A percentile compares a stretch with the other conserved stretches of the same genome.
Evolutionary conservation across 352 stramenopile species (phyloP).

Genomic region (Phytophthora pistaciae): DNA sequence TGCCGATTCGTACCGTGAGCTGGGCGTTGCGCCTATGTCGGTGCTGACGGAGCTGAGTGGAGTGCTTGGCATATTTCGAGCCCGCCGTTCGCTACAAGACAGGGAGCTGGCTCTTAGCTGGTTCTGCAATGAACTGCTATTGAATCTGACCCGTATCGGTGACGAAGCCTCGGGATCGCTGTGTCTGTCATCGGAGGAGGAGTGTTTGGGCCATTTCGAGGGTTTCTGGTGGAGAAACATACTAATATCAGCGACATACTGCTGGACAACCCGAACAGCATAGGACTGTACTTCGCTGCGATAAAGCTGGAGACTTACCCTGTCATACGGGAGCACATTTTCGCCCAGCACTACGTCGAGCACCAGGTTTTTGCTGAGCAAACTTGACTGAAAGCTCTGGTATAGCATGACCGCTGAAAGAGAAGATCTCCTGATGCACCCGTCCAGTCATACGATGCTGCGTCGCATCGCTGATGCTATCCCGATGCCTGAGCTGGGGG

Average conservation of each 20-base stretch:
- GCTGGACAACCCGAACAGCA: constrained; percentile 46
- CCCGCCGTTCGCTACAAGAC: constrained; percentile 32
- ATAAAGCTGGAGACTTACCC: not conserved
- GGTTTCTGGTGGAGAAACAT: constrained; percentile 27
- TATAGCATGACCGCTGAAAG: constrained; percentile 25
- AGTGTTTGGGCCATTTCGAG: constrained; percentile 38
- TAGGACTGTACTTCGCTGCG: constrained; percentile 49
- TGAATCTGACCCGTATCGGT: constrained; percentile 12
- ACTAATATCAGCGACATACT: constrained; percentile 35
- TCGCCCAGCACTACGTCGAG: not conserved
- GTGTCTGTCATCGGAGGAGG: constrained; percentile 22
- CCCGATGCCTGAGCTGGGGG: constrained; percentile 40
- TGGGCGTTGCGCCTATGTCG: constrained; percentile 27
- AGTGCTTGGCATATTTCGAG: constrained; percentile 35
- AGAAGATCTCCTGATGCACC: constrained; percentile 42
- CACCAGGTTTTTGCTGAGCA: not conserved
- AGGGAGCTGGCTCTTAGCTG: constrained; percentile 32
- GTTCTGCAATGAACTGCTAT: constrained; percentile 38
- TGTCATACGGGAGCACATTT: not conserved
- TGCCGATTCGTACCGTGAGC: constrained; percentile 22
- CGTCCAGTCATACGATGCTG: constrained; percentile 45
- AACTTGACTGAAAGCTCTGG: not conserved
- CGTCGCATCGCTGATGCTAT: constrained; percentile 39
- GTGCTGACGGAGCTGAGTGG: constrained; percentile 36
- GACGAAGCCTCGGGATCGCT: not conserved